These are phyloP conservation scores for Candida dubliniensis DNA, from an alignment of 1,139 yeast species.

Conservation along the genomic window DNA sequence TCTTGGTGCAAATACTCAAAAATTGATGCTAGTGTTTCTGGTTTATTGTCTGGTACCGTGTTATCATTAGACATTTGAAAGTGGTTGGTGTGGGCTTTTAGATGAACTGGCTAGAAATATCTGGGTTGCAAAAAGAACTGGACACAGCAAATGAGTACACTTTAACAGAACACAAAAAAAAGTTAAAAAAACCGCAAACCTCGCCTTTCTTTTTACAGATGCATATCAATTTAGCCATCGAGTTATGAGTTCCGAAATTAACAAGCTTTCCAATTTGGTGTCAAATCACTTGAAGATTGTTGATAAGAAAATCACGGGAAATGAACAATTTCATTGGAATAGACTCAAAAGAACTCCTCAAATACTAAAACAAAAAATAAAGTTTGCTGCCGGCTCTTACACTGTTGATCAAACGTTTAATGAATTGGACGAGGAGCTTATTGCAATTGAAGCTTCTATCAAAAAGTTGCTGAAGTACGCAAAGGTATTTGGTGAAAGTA, in stretches of 20 bases:
- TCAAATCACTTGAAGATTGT: constrained; percentile 19
- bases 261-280: constrained; percentile 15
- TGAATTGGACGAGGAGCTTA: constrained; percentile 17
- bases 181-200: no score
- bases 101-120: neutral
- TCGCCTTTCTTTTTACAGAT: neutral
- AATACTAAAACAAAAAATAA: constrained; percentile 30
- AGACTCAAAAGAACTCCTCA: constrained; percentile 32
- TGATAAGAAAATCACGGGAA: constrained; percentile 16
- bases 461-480: constrained; percentile 3
- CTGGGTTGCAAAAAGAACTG: neutral
- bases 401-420: constrained; percentile 45
- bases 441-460: constrained; percentile 4
- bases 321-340: constrained; percentile 27
- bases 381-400: constrained; percentile 24
- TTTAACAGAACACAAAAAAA: neutral
- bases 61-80: neutral
- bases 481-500: constrained; percentile 14
- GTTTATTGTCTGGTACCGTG: neutral
- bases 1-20: constrained; percentile 4
- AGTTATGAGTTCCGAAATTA: constrained; percentile 11
- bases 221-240: neutral
- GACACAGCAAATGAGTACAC: neutral
- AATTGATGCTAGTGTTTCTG: constrained; percentile 4
- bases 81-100: neutral